Evolutionary conservation across 2,329 filamentous ascomycete species (phyloP), one percentile per base, ranked within the genome.

Genomic region (Emergomyces orientalis): DNA sequence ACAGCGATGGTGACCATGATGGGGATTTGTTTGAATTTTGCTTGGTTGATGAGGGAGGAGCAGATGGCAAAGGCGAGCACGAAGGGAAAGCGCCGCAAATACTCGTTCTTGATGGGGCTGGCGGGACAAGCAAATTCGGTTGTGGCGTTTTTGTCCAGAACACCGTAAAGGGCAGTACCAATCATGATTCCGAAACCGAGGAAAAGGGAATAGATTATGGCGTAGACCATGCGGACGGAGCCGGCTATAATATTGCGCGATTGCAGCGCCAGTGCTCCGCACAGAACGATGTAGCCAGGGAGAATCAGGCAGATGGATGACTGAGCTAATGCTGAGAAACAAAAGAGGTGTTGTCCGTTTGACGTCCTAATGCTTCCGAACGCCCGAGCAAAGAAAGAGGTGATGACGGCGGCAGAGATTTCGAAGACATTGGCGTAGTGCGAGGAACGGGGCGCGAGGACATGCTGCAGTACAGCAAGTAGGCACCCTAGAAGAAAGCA

Each of bases 41-140:
- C 88, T 67, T 93, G 89, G 74, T 92, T 92, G 73, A 93, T 87
- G 69, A 92, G 81, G 65, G 88, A 87, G 47, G 93, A 81, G 69
- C 87, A 90, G 34, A 90, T 71, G 9, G 89, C 85, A 73, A 92
- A 95, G 7, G 82, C 73, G 0, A 88, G 83, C 0, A 93, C 90
- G 70, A 91, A 91, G 37, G 87, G 77, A 75, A 92, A 91, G 63
- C 82, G 83, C 65, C 81, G 83, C 0, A 73, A 67, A 43, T 75
- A 75, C 59, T 72, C 70, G 62, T 79, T 76, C 7, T 81, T 79
- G 2, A 75, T 74, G 62, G 86, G 79, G 0, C 80, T 74, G 32
- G 80, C 74, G 0, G 73, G 68, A 62, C 84, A 83, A 41, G 73
- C 76, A 30, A 78, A 79, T 3, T 71, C 74, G 8, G 76, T 80